Percentiles rank a stretch among this genome's conserved stretches.
These are phyloP conservation scores for Clitopilus hobsonii DNA, from an alignment of 768 basidiomycete genomes.

Conservation along the genomic window DNA sequence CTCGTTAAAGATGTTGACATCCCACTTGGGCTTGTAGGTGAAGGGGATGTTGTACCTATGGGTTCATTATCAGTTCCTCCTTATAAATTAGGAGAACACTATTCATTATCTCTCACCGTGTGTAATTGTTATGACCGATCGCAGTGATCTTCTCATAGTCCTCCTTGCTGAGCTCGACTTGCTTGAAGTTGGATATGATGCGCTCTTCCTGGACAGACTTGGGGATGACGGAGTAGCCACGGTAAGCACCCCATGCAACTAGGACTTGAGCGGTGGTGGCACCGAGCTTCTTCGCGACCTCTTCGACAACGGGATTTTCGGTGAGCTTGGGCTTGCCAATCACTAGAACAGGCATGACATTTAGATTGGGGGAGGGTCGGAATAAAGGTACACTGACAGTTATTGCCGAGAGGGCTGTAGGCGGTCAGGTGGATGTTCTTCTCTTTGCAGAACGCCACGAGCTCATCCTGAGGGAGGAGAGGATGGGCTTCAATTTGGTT, in stretches of 20 bases:
- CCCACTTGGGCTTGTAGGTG: conserved; percentile 59
- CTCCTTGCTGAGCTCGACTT: conserved; percentile 60
- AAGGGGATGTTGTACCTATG: conserved; percentile 61
- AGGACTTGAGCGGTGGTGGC: conserved; percentile 79
- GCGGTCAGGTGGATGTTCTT: conserved; percentile 67
- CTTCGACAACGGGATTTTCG: conserved; percentile 56
- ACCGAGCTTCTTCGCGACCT: conserved; percentile 56
- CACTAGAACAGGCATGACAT: conserved; percentile 29
- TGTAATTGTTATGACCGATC: conserved; percentile 44
- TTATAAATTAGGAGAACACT: background rate
- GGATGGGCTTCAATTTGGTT: conserved; percentile 89
- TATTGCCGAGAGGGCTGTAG: conserved; percentile 77
- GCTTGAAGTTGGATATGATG: conserved; percentile 74
- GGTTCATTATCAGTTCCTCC: background rate
- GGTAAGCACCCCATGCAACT: conserved; percentile 72
- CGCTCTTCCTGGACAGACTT: conserved; percentile 74
- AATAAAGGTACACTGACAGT: conserved; percentile 41
- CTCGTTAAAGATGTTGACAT: conserved; percentile 69
- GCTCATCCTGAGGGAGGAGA: conserved; percentile 68
- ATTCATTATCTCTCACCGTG: conserved; percentile 32
- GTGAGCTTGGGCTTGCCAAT: conserved; percentile 61
- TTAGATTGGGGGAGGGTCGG: conserved; percentile 1
- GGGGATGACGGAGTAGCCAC: conserved; percentile 81
- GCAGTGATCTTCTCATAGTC: conserved; percentile 59
- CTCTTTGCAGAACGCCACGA: conserved; percentile 63